phyloP scores from a whole-genome alignment of 257 asterid genomes.

The Nicotiana attenuata region DNA sequence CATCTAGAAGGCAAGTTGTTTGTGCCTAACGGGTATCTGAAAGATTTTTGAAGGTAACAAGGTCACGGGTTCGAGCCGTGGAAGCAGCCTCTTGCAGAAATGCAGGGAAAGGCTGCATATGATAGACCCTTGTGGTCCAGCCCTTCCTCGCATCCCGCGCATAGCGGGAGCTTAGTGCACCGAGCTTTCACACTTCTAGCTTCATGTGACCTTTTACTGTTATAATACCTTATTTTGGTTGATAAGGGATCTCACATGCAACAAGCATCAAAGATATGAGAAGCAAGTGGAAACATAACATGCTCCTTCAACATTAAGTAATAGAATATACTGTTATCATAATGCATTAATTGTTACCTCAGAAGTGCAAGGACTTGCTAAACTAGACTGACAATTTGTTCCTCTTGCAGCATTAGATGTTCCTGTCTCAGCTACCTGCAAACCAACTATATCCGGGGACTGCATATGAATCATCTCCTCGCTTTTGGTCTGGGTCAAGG shows the following conservation, averaged over 20 bases:
- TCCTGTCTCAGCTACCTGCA: constrained; percentile 18
- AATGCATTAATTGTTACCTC: constrained; percentile 27
- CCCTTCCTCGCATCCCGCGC: no score
- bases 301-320: neutral
- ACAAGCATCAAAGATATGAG: neutral
- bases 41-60: neutral
- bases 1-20: neutral
- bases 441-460: constrained; percentile 21
- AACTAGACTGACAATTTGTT: constrained; percentile 12
- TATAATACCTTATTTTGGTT: neutral
- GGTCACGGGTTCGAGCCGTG: no score
- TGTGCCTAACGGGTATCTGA: neutral
- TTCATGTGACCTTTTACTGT: neutral
- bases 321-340: neutral
- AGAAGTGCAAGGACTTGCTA: constrained; percentile 27
- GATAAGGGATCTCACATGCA: neutral
- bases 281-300: neutral
- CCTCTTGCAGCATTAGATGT: constrained; percentile 19
- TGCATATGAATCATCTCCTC: constrained; percentile 25
- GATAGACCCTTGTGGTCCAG: no score
- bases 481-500: constrained; percentile 46
- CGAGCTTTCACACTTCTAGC: neutral
- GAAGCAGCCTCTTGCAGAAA: no score
- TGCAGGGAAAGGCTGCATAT: no score
- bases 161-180: no score